Percentiles rank a stretch among this genome's conserved stretches.
Evolutionary conservation across 306 rosid genomes (phyloP).

Genomic region (Trichosanthes cucumerina): DNA sequence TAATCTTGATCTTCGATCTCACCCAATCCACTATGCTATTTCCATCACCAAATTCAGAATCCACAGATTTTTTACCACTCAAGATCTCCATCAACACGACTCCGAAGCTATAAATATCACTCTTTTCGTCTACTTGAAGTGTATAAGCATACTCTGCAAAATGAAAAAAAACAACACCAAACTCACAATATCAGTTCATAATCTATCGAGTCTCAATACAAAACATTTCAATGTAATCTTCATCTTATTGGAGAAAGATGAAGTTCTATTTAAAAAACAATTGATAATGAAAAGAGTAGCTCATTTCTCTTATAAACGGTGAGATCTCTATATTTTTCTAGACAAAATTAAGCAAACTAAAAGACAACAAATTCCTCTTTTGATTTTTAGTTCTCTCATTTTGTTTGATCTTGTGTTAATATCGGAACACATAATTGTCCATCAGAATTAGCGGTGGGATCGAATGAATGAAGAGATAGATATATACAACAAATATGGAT

Average conservation of each 20-base stretch:
- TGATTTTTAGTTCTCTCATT: not conserved
- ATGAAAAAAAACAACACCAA: not conserved
- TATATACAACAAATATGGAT: not conserved
- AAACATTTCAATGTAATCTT: not conserved
- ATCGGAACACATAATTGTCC: not conserved
- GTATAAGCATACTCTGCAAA: slow-evolving; percentile 77
- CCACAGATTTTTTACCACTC: slow-evolving; percentile 53
- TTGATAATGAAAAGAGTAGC: no score
- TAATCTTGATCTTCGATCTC: slow-evolving; percentile 40
- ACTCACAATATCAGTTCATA: no score
- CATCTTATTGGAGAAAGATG: not conserved
- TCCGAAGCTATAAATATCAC: slow-evolving; percentile 81
- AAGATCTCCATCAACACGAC: slow-evolving; percentile 77
- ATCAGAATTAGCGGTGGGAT: not conserved
- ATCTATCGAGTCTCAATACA: not conserved
- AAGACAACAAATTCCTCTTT: no score
- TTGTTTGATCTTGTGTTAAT: not conserved
- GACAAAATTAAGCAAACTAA: no score
- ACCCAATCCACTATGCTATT: slow-evolving; percentile 91
- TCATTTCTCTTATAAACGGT: no score
- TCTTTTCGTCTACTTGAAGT: slow-evolving; percentile 89
- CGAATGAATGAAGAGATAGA: not conserved
- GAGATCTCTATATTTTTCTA: no score
- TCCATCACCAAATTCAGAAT: slow-evolving; percentile 73
- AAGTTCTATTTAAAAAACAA: no score